A percentile compares a stretch with the other conserved stretches of the same genome.
Conservation (phyloP, 1,284 basidiomycete genomes). For the Cryptococcus amylolentus region DNA sequence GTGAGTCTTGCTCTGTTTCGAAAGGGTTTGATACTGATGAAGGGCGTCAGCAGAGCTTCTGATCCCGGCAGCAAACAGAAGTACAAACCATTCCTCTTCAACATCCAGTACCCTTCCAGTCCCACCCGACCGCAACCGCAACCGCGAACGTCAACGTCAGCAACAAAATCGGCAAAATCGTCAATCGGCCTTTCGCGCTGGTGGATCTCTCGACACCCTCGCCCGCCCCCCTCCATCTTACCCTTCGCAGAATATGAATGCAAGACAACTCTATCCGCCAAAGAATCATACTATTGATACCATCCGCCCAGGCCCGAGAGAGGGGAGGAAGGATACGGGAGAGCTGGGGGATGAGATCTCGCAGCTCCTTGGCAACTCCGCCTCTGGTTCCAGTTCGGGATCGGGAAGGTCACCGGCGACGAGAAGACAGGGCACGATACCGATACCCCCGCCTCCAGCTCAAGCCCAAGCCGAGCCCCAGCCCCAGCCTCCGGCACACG, state of each 20-base stretch:
- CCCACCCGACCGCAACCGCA: background rate
- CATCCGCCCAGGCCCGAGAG: background rate
- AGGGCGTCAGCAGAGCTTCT: background rate
- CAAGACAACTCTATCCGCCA: background rate
- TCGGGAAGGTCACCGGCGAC: background rate
- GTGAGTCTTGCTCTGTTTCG: background rate
- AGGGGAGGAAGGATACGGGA: background rate
- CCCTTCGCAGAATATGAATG: background rate
- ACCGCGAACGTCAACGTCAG: too few relatives aligned
- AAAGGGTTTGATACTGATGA: background rate
- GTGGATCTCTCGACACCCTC: slow-evolving; percentile 1
- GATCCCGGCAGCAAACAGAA: slow-evolving; percentile 5
- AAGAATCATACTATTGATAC: background rate
- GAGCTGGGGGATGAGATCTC: slow-evolving; percentile 14
- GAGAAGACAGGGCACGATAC: background rate
- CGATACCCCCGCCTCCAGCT: background rate
- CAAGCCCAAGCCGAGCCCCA: too few relatives aligned
- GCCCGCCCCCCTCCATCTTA: background rate
- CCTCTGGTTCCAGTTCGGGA: background rate
- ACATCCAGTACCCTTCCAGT: background rate
- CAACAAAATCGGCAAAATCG: background rate
- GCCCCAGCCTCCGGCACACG: background rate
- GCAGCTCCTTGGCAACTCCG: slow-evolving; percentile 6
- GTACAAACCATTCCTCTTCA: slow-evolving; percentile 11
- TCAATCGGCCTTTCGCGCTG: background rate